Conservation (phyloP, 495 filamentous ascomycete species). For the Penicillium lagena region DNA sequence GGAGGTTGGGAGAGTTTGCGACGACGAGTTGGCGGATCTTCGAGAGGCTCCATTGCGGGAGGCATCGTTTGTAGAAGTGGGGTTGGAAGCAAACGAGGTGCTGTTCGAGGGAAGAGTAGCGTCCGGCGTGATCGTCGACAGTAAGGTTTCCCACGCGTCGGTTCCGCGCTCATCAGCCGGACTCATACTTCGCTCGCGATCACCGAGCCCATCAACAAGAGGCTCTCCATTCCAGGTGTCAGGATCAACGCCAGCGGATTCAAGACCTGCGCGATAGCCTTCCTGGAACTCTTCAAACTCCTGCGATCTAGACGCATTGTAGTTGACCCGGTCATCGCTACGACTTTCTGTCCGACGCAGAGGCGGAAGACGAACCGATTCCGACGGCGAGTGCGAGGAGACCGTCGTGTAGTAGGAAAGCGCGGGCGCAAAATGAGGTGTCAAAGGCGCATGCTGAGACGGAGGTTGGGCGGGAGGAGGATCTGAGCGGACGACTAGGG, state of each 20-base stretch:
- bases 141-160: slow-evolving; percentile 70
- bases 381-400: slow-evolving; percentile 18
- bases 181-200: slow-evolving; percentile 75
- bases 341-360: slow-evolving; percentile 17
- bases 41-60: slow-evolving; percentile 24
- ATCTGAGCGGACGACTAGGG: slow-evolving; percentile 18
- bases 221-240: slow-evolving; percentile 9
- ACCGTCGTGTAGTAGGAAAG: slow-evolving; percentile 22
- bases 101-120: slow-evolving; percentile 70
- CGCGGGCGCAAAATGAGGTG: slow-evolving; percentile 43
- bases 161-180: slow-evolving; percentile 55
- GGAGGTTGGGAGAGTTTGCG: slow-evolving; percentile 1
- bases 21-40: neutral
- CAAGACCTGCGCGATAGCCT: slow-evolving; percentile 7
- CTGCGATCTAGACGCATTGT: neutral
- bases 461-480: neutral
- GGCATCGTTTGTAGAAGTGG: slow-evolving; percentile 37
- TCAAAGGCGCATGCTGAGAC: slow-evolving; percentile 8
- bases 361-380: slow-evolving; percentile 17
- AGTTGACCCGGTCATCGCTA: slow-evolving; percentile 5
- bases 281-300: neutral
- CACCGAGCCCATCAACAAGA: slow-evolving; percentile 67
- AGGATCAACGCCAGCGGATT: too few species aligned
- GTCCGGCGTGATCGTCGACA: slow-evolving; percentile 75
- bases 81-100: slow-evolving; percentile 70